These are phyloP conservation scores for Penicillium hordei DNA, from an alignment of 2,329 filamentous ascomycete species.

Conservation along the genomic window DNA sequence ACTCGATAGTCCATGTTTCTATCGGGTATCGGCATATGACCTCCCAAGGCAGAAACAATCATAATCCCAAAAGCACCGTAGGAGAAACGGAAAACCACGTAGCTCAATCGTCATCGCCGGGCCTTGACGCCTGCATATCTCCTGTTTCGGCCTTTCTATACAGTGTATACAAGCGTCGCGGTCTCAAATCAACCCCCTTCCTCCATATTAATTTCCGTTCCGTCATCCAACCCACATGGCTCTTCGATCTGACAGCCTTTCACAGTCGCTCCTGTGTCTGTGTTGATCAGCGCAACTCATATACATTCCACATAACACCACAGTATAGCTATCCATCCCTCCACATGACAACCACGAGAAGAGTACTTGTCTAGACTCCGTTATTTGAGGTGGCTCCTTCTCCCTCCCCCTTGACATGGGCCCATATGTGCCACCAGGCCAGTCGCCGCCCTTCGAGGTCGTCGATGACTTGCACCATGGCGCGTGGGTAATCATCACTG, in stretches of 20 bases:
- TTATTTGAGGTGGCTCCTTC: background rate
- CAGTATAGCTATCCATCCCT: background rate
- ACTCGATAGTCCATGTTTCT: background rate
- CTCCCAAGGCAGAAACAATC: background rate
- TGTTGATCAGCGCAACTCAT: background rate
- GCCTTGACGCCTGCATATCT: background rate
- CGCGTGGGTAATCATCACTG: slow-evolving; percentile 41
- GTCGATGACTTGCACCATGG: slow-evolving; percentile 43
- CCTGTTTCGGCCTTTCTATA: background rate
- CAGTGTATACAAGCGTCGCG: background rate
- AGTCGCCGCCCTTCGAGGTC: slow-evolving; percentile 39
- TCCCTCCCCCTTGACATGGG: slow-evolving; percentile 24
- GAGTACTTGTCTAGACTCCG: background rate
- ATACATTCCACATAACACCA: background rate
- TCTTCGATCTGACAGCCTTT: background rate
- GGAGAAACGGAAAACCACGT: background rate
- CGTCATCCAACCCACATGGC: slow-evolving; percentile 1
- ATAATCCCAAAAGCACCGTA: background rate
- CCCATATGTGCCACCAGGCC: slow-evolving; percentile 34
- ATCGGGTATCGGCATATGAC: slow-evolving; percentile 7
- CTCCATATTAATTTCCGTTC: background rate
- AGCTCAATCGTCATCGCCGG: background rate
- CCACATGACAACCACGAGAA: background rate
- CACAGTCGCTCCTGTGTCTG: background rate
- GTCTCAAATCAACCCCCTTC: background rate